These are phyloP conservation scores for Suhomyces atakaporum DNA, from an alignment of 1,139 yeast species.

Conservation along the genomic window DNA sequence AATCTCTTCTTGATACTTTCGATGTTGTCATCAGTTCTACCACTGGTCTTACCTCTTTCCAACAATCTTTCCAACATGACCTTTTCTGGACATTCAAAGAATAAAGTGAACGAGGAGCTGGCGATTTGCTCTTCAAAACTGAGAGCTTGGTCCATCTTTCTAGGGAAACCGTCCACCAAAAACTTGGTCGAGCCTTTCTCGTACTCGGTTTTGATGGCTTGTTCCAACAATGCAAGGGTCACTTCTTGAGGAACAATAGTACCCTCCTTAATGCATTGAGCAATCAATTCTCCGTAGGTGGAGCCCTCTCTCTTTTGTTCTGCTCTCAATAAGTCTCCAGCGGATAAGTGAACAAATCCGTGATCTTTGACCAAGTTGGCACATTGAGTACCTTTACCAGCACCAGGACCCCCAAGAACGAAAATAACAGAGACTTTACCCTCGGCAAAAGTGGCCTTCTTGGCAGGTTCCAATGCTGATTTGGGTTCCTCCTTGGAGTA, in stretches of 20 bases:
- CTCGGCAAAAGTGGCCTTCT: constrained; percentile 49
- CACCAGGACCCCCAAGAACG: constrained; percentile 90
- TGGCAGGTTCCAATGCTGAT: constrained; percentile 48
- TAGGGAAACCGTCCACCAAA: constrained; percentile 93
- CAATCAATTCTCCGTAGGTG: constrained; percentile 81
- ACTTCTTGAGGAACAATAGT: constrained; percentile 94
- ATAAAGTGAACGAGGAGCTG: constrained; percentile 74
- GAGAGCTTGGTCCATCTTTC: constrained; percentile 96
- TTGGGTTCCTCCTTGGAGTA: constrained; percentile 49
- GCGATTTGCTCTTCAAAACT: constrained; percentile 85
- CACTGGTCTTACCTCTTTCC: constrained; percentile 93
- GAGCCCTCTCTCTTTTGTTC: constrained; percentile 87
- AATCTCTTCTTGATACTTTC: constrained; percentile 91
- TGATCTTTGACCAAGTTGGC: constrained; percentile 76
- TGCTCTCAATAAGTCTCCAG: constrained; percentile 92
- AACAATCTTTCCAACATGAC: constrained; percentile 84
- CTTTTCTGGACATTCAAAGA: constrained; percentile 91
- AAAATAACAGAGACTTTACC: constrained; percentile 78
- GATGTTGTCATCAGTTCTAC: constrained; percentile 88
- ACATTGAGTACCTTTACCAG: constrained; percentile 98
- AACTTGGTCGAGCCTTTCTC: constrained; percentile 58
- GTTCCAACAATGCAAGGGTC: constrained; percentile 78
- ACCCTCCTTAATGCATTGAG: constrained; percentile 82
- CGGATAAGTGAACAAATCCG: constrained; percentile 85
- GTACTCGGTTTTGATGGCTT: constrained; percentile 66